Base-by-base conservation (phyloP, 148 eudicot genomes). In the Vaccinium corymbosum region DNA sequence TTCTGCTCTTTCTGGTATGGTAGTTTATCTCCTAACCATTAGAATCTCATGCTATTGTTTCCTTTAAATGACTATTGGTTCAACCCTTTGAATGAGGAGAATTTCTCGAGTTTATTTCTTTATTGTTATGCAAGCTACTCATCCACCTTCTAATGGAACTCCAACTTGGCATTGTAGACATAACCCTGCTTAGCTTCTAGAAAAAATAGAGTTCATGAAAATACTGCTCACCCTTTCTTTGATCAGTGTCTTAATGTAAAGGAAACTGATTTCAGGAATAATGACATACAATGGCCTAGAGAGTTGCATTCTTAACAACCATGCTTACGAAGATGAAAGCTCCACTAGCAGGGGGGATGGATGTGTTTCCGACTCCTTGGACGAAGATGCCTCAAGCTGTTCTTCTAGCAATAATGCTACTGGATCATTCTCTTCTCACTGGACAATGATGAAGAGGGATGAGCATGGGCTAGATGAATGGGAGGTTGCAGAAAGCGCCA, bases 251-350 rank as follows among this genome's bases (percentile, higher is more conserved):
- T 59, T 70, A 76, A 80, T 71, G 51, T 2, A 77, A 51, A 42
- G 53, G 11, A 35, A 81, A 52, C 75, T 27, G n/a, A 19, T 86
- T 90, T 82, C 97, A 97, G 99, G 90, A 87, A 87, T 94, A 84
- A 89, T 92, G 89, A 95, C 98, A 68, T 95, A 97, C 80, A 90
- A 95, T 90, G 99, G 99, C 85, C 93, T 97, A 2, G 99, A 95
- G 90, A 95, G 93, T 83, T 93, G 93, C 88, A 92, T 97, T 61
- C 85, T 92, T 61, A 94, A 90, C 86, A 91, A 89, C 61, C 86
- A 85, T 52, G 84, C 93, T 35, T 90, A 88, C 78, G 92, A 85
- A 82, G 88, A 88, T 83, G 92, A 86, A 57, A 88, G 93, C 81
- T 88, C 84, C 27, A 87, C 90, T 55, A 90, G 90, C 86, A 88